A percentile compares a stretch with the other conserved stretches of the same genome.
Evolutionary conservation across 805 yeast genomes (phyloP).

Genomic region (Metschnikowia orientalis): DNA sequence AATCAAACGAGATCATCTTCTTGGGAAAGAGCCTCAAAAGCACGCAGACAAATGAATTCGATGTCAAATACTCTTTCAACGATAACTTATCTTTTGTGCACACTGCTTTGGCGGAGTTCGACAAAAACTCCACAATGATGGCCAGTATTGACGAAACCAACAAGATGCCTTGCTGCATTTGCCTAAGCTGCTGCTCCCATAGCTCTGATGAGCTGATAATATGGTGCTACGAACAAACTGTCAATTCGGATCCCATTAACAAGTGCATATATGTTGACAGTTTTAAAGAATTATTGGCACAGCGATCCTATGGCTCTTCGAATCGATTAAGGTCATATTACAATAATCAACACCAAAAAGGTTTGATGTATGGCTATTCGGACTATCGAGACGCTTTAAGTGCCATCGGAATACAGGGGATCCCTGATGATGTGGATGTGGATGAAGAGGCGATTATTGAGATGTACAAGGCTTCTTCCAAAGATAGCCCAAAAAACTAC

Average conservation of each 20-base stretch:
- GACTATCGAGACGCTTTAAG: conserved; percentile 33
- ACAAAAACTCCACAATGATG: conserved; percentile 29
- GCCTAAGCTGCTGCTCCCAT: conserved; percentile 27
- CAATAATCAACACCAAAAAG: conserved; percentile 23
- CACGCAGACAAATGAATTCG: conserved; percentile 15
- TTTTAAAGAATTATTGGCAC: conserved; percentile 23
- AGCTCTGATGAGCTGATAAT: conserved; percentile 40
- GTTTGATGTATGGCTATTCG: conserved; percentile 30
- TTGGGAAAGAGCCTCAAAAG: conserved; percentile 18
- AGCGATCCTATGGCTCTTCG: conserved; percentile 14
- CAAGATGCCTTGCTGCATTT: conserved; percentile 25
- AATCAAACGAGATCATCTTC: conserved; percentile 49
- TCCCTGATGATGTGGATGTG: conserved; percentile 14
- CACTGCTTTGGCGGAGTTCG: conserved; percentile 34
- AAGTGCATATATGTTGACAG: conserved; percentile 36
- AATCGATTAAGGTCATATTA: conserved; percentile 27
- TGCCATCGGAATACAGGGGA: conserved; percentile 27
- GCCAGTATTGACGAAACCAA: conserved; percentile 22
- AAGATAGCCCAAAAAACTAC: conserved; percentile 35
- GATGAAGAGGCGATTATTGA: conserved; percentile 36
- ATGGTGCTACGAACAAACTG: conserved; percentile 37
- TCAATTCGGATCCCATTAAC: conserved; percentile 29
- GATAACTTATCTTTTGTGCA: conserved; percentile 32
- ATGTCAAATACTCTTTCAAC: conserved; percentile 25
- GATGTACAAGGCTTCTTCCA: conserved; percentile 28